Base-by-base conservation (phyloP, 345 rosid species). In the Crucihimalaya himalaica region DNA sequence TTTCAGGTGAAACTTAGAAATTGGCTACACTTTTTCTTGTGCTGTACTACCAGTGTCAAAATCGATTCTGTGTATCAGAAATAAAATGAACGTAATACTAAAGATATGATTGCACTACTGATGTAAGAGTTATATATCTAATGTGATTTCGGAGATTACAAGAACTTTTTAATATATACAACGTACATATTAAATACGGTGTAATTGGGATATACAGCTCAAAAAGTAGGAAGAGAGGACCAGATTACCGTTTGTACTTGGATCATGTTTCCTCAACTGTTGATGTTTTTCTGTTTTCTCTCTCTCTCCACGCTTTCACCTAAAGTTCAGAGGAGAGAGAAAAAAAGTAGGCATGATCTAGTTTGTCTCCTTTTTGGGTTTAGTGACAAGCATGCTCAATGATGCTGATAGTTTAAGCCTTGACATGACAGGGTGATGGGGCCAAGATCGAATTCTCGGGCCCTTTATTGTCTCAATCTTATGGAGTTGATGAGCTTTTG, bases 361-460 rank as follows among this genome's bases (percentile, higher is more conserved):
- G 35, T 40, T 50, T 50, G 70, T 70, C 72, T 51, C 11, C 59
- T 59, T 79, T 71, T 47, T 63, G 67, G 61, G 63, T 48, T 6
- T 52, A 50, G 18, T 32, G 52, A 68, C 50, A 57, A 45, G 60
- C 79, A 72, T 72, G 74, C 68, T 76, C 43, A 77, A 77, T 71
- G 76, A 77, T 78, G 40, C 54, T 68, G 69, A 73, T 73, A 46
- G n/a, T 72, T 57, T 31, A 52, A 63, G 29, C 29, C 60, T 47
- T 67, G 53, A 73, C 96, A 89, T 68, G 48, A 73, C 95, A 92
- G 99, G 92, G 83, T 76, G 78, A 87, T 50, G 87, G 79, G 52
- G 92, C 87, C 80, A 86, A 85, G 80, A 93, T 95, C 37, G 96
- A 92, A 42, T 92, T 89, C 79, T 92, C 97, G 5, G 97, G 88